Conservation (phyloP, 257 asterid genomes). For the Ilex aquifolium region DNA sequence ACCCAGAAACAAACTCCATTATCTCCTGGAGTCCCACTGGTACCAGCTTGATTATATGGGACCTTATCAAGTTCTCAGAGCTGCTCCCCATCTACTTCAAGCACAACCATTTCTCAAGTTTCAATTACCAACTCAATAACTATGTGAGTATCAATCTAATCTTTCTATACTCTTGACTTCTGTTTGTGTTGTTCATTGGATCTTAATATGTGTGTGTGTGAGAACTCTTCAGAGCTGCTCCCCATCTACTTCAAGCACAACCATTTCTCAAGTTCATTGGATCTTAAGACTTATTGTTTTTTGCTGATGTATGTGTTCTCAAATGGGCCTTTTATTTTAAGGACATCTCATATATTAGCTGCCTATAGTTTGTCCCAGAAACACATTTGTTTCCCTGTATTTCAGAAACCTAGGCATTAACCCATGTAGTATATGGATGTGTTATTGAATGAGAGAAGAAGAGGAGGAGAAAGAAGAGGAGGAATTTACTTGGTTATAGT, state of each 20-base stretch:
- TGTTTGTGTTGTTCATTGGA: neutral
- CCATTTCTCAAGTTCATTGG: constrained; percentile 44
- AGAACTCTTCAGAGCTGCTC: constrained; percentile 20
- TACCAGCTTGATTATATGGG: constrained; percentile 45
- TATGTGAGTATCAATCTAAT: constrained; percentile 29
- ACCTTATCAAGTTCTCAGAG: constrained; percentile 37
- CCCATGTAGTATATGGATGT: no score
- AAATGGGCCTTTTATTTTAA: no score
- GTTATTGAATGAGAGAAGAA: no score
- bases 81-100: constrained; percentile 44
- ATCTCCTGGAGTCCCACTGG: constrained; percentile 48
- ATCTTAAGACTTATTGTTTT: neutral
- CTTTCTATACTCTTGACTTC: neutral
- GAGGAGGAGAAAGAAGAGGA: no score
- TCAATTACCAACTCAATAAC: constrained; percentile 59
- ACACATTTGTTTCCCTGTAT: no score
- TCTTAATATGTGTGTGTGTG: constrained; percentile 3
- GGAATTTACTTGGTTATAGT: no score
- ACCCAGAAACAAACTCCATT: constrained; percentile 35
- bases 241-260: constrained; percentile 46
- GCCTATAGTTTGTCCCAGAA: no score
- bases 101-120: constrained; percentile 55
- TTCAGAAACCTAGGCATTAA: no score
- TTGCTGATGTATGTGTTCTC: no score
- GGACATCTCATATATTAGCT: no score